Base-by-base conservation (phyloP, 2,329 filamentous ascomycete species). In the Didymellaceae sp. region DNA sequence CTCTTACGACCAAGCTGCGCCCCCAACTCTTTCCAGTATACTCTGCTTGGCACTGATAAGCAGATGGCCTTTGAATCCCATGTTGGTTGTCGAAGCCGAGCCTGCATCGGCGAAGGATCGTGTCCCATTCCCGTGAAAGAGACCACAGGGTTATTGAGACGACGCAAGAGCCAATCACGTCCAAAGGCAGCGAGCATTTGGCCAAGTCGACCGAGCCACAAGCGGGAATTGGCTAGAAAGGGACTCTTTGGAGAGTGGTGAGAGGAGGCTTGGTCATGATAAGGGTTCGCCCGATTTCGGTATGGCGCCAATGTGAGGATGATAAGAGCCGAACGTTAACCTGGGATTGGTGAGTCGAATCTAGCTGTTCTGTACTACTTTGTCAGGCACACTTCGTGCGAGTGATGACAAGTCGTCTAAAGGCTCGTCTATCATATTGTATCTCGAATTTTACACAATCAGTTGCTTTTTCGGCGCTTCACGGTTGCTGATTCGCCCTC, bases 1-100 rank as follows among this genome's bases (percentile, higher is more conserved):
- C 31, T 41, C 35, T 41, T 17, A 25, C 31, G 35, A 57, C 55
- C 49, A 53, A 50, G 45, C 37, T 41, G 46, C 45, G 33, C 65
- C 59, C 57, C 65, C 57, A 54, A 45, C 37, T 49, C 45, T 50
- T 47, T 47, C 34, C 43, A 54, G 37, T 25, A 37, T 46, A 28
- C 46, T 57, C 50, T 45, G 20, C 66, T 70, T 68, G 65, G 66
- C 65, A 65, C 59, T 63, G 66, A 70, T 70, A 70, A 70, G 66
- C 49, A 54, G 35, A 42, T 22, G 5, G 26, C 40, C 25, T 33
- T 31, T 24, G 30, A 14, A 26, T 52, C 44, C 59, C 51, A 52
- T 53, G 40, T 46, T 52, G 39, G 45, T 32, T 47, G 26, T 48
- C 25, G 25, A 42, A 47, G 52, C 56, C 54, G 49, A 52, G 47